phyloP scores from a whole-genome alignment of 257 asterid species.

The Ilex asprella region DNA sequence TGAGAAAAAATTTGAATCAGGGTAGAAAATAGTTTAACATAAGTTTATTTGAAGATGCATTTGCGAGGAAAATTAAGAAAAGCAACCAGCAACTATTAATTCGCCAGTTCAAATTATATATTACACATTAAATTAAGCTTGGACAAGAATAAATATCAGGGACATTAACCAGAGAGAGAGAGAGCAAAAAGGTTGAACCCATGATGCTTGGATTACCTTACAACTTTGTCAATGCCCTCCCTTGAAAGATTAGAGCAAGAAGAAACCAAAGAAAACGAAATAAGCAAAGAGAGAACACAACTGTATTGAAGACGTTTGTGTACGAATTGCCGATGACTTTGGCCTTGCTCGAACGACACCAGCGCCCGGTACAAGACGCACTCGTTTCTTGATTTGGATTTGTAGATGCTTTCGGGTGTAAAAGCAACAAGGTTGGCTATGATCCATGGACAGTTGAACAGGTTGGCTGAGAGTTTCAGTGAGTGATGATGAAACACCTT shows the following conservation, averaged over 20 bases:
- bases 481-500: background rate
- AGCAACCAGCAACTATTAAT: too few relatives aligned
- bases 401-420: background rate
- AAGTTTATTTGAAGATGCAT: too few relatives aligned
- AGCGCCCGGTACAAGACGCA: background rate
- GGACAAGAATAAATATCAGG: too few relatives aligned
- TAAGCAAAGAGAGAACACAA: constrained; percentile 8
- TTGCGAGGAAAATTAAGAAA: too few relatives aligned
- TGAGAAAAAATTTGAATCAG: too few relatives aligned
- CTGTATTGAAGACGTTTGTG: constrained; percentile 7
- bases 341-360: background rate
- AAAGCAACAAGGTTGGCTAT: background rate
- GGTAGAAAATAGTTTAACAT: too few relatives aligned
- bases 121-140: too few relatives aligned
- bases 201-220: too few relatives aligned
- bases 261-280: constrained; percentile 1
- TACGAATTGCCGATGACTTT: constrained; percentile 8
- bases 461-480: background rate
- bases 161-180: too few relatives aligned
- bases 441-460: background rate
- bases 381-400: constrained; percentile 6
- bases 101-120: too few relatives aligned
- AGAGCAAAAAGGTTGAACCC: too few relatives aligned
- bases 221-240: too few relatives aligned
- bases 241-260: constrained; percentile 3